Evolutionary conservation across 2,329 filamentous ascomycete species (phyloP), one percentile per base, ranked within the genome.

Genomic region (Sclerotiophoma versabilis): DNA sequence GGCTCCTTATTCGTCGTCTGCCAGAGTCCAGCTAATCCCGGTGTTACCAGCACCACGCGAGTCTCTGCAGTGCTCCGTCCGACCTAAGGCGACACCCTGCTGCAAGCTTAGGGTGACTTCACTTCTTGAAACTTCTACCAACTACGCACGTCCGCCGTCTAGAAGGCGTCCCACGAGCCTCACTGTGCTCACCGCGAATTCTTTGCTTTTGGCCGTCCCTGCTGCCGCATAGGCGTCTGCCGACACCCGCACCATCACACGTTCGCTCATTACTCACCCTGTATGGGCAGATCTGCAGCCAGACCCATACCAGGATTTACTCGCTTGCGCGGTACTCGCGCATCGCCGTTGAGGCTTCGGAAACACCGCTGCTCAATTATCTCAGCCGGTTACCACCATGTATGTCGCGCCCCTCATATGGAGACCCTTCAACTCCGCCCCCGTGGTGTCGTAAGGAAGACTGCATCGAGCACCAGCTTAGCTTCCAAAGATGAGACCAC

Each of bases 401-500:
- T 75, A 74, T 66, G 72, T 74, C 63, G 62, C 58, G 60, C 59
- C 58, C 59, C 54, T 65, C 65, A 49, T 68, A 74, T 75, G 71
- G 70, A 71, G 59, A 59, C 63, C 50, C 64, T 67, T 52, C 66
- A 63, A 57, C 64, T 62, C 60, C 69, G 57, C 58, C 67, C 64
- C 41, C 50, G 69, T 44, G 62, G 65, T 41, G 61, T 66, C 25
- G 58, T 73, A 55, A 68, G 60, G 51, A 75, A 73, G 65, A 66
- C 65, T 42, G 61, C 65, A 48, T 74, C 70, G n/a, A 67, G 67
- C 17, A 73, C 66, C 37, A 73, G 69, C 60, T 62, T 75, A 37
- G 66, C 69, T 17, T 70, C 70, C 52, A 73, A 74, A 60, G 70
- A 73, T 48, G 70, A 74, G 45, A 67, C 66, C 27, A 74, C 73